Evolutionary conservation across 805 yeast species (phyloP), one percentile per base, ranked within the genome.

Genomic region (Metschnikowia kofuensis): DNA sequence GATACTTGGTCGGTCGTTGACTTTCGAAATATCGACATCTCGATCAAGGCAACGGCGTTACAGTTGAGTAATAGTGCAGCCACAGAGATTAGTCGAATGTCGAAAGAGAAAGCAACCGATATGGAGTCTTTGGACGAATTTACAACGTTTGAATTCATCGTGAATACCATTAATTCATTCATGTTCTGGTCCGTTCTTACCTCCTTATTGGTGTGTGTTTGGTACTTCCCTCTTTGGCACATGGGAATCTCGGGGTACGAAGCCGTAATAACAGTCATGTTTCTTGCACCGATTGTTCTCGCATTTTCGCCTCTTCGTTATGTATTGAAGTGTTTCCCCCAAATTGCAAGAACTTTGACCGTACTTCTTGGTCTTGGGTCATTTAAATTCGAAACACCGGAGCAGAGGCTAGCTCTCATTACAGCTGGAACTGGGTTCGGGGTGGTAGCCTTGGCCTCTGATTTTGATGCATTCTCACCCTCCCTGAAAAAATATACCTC

Each of bases 181-280:
- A 75, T 89, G 48, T 89, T 88, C 65, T 94, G 97, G 97, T 77
- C 97, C 0, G 83, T 84, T 21, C 54, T 82, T 38, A 87, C 98
- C 3, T 81, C 96, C 0, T 72, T 94, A 50, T 85, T 89, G 39
- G 78, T 94, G 48, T 83, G 94, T 61, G 83, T 94, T 44, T 94
- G 99, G 99, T 89, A 88, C 71, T 94, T 94, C 76, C 99, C 99
- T 10, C 74, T 94, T 53, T 94, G 99, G 99, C 80, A 87, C 63
- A 90, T 94, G 97, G 98, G 97, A 7, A 85, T 94, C 40, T 87
- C 96, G 1, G 99, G 99, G 4, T 91, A 87, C 64, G 99, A 94
- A 68, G 86, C 86, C 0, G 77, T 83, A 2, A 74, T 89, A 41
- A 49, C 61, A 11, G 62, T 81, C 7, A 69, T 82, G 21, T 70